phyloP scores from a whole-genome alignment of 75 land plant genomes.

The Larix kaempferi region DNA sequence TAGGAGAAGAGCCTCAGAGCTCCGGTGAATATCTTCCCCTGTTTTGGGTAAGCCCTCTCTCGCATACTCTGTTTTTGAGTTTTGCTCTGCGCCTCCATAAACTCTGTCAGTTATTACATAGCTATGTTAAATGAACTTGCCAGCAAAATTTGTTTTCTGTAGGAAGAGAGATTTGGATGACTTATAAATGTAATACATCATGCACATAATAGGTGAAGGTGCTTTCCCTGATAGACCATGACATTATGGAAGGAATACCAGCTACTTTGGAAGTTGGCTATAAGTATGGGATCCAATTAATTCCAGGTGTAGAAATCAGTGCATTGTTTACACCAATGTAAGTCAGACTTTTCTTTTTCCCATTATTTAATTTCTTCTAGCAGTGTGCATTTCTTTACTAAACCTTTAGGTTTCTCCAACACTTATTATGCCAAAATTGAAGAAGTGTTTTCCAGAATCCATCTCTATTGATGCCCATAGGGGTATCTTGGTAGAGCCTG shows the following conservation, averaged over 20 bases:
- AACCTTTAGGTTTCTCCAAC: neutral
- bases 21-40: no score
- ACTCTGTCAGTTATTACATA: neutral
- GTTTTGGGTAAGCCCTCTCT: no score
- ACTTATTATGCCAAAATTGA: no score
- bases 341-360: no score
- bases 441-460: no score
- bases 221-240: conserved; percentile 95
- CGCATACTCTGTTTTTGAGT: no score
- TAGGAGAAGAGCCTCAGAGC: no score
- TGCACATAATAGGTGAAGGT: conserved; percentile 79
- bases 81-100: no score
- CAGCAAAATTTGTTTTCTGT: neutral
- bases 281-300: conserved; percentile 64
- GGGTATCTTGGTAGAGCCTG: no score
- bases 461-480: no score
- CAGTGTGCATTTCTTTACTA: neutral
- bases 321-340: conserved; percentile 62
- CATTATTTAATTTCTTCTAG: neutral
- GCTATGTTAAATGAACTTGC: neutral
- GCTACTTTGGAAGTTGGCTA: conserved; percentile 73
- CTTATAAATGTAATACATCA: conserved; percentile 6
- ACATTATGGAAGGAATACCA: conserved; percentile 89
- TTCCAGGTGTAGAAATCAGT: conserved; percentile 96
- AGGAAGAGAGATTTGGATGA: neutral